Base-by-base conservation (phyloP, 305 asterid genomes). In the Fraxinus angustifolia region DNA sequence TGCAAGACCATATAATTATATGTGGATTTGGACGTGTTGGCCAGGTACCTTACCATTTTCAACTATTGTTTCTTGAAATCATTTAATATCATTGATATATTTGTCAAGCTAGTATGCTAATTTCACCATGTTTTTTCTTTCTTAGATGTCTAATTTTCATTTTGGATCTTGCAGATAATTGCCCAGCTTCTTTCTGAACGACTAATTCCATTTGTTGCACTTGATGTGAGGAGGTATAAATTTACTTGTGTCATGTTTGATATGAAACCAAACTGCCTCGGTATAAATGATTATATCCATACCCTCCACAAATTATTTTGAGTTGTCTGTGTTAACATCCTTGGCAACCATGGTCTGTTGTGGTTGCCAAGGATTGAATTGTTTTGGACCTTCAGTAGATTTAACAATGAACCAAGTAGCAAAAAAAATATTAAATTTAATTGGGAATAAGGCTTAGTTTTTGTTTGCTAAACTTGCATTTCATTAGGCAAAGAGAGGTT, bases 21-120 rank as follows among this genome's bases (percentile, higher is more conserved):
- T 96, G 99, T 82, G 99, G 99, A 72, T 96, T 96, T 88, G 99
- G 99, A 87, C 99, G 99, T 31, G 99, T 94, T 82, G 98, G 99
- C 87, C 99, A 96, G 99, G 99, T 96, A 88, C 38, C 83, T 2
- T 75, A 17, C 80, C 75, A 31, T 77, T 83, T 78, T 78, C 56
- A 78, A 19, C 80, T 79, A 60, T 80, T 70, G 73, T 58, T 78
- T 77, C 83, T 53, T 82, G 75, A 77, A 81, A 68, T 76, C 62
- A 60, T 36, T 56, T 80, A 75, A 58, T 21, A 75, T 50, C 50
- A 73, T 33, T 73, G 31, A 16, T 33, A 71, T 84, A 31, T 77
- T 42, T 82, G 67, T 79, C 84, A 75, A 48, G 76, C 80, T 80
- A 34, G 40, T 19, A 7, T 28, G 81, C 84, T 75, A 48, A 76